These are phyloP conservation scores for Pelargonium citronellum DNA, from an alignment of 441 rosid genomes.

Conservation along the genomic window DNA sequence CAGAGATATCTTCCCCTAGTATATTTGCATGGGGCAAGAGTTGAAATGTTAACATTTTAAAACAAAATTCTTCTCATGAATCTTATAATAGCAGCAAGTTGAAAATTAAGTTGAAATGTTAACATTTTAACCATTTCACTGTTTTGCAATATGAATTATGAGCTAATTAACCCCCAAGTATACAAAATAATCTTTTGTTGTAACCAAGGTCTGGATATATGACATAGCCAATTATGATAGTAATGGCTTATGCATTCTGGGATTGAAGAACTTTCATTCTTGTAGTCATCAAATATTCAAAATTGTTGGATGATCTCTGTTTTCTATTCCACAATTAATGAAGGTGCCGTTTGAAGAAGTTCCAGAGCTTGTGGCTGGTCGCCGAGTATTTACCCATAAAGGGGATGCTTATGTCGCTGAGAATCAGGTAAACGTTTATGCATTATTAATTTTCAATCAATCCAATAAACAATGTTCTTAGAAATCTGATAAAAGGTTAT, in stretches of 20 bases:
- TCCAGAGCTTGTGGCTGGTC: slow-evolving; percentile 85
- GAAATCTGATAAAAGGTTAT: slow-evolving; percentile 12
- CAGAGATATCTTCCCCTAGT: no score
- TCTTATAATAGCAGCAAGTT: no score
- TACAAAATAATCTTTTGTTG: neutral
- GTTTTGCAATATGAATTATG: neutral
- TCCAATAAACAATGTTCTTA: slow-evolving; percentile 7
- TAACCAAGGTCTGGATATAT: no score
- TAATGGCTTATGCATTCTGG: no score
- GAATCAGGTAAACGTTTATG: slow-evolving; percentile 41
- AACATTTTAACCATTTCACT: neutral
- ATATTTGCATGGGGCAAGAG: no score
- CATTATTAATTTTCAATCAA: neutral
- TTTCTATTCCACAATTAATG: slow-evolving; percentile 20
- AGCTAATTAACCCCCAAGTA: neutral
- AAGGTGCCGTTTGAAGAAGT: slow-evolving; percentile 98
- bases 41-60: no score
- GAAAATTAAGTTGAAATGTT: neutral
- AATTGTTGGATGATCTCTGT: slow-evolving; percentile 17
- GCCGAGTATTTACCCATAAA: slow-evolving; percentile 59
- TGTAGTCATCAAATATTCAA: neutral
- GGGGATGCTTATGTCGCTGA: slow-evolving; percentile 78
- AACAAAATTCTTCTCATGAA: no score
- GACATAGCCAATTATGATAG: no score
- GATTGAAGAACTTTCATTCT: slow-evolving; percentile 1